phyloP scores from a whole-genome alignment of 2,329 filamentous ascomycete genomes.

The Daldinia sp. region DNA sequence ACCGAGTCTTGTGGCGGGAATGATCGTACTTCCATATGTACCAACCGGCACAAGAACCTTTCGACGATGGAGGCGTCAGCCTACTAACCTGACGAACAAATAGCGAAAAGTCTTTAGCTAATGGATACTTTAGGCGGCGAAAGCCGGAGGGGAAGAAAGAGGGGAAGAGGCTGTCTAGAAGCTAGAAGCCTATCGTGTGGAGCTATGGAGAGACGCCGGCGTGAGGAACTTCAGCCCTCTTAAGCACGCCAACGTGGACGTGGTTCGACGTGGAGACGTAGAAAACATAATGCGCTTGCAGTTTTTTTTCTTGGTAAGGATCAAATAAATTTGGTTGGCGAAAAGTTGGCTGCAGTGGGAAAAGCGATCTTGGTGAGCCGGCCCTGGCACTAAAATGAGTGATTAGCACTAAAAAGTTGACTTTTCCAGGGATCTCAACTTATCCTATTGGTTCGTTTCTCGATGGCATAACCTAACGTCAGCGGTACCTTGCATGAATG shows the following conservation, averaged over 20 bases:
- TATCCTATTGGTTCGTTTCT: slow-evolving; percentile 23
- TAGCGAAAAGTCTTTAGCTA: slow-evolving; percentile 21
- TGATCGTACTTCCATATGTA: background rate
- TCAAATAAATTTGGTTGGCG: slow-evolving; percentile 2
- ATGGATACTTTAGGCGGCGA: slow-evolving; percentile 14
- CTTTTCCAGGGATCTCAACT: slow-evolving; percentile 6
- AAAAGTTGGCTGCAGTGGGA: background rate
- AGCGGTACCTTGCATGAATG: slow-evolving; percentile 35
- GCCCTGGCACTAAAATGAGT: slow-evolving; percentile 24
- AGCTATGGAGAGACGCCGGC: background rate
- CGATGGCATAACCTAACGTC: slow-evolving; percentile 19
- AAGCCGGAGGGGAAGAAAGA: background rate
- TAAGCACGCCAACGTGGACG: slow-evolving; percentile 17
- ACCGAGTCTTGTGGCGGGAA: slow-evolving; percentile 22
- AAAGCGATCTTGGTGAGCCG: slow-evolving; percentile 18
- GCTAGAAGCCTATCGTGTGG: slow-evolving; percentile 16
- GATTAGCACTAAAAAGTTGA: slow-evolving; percentile 10
- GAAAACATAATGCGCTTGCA: background rate
- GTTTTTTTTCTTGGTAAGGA: background rate
- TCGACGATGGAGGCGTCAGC: slow-evolving; percentile 2
- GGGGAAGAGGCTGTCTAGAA: slow-evolving; percentile 14
- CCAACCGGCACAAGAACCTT: background rate
- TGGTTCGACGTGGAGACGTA: slow-evolving; percentile 2
- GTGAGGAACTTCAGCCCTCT: slow-evolving; percentile 25
- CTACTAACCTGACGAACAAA: slow-evolving; percentile 13